Evolutionary conservation across 2,329 filamentous ascomycete genomes (phyloP).

Genomic region (Penicillium sp.): DNA sequence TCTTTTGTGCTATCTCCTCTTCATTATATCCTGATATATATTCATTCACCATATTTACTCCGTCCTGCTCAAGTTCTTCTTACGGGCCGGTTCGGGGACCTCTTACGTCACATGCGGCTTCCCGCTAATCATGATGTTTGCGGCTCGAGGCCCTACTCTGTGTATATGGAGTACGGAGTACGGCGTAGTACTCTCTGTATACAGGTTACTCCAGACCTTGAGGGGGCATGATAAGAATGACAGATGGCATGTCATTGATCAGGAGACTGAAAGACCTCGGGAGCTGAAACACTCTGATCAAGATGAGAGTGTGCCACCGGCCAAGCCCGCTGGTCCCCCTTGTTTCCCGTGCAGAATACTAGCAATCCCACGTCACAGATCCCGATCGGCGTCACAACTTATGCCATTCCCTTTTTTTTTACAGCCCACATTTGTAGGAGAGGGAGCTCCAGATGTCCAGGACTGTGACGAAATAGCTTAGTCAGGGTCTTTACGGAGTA

Average conservation of each 20-base stretch:
- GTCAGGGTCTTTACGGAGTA: background rate
- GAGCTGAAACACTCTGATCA: background rate
- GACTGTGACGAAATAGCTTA: constrained; percentile 8
- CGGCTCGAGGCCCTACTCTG: background rate
- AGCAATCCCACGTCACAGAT: constrained; percentile 5
- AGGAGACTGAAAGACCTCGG: background rate
- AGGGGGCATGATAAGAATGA: too few species aligned
- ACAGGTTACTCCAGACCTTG: too few species aligned
- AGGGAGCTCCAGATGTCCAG: background rate
- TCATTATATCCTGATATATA: too few species aligned
- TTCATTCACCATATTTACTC: too few species aligned
- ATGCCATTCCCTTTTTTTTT: too few species aligned
- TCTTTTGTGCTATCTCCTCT: too few species aligned
- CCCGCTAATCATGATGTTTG: too few species aligned
- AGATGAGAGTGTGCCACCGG: background rate
- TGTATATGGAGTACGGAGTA: too few species aligned
- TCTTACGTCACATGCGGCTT: too few species aligned
- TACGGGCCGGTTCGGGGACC: too few species aligned
- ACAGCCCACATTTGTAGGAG: background rate
- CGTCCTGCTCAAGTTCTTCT: too few species aligned
- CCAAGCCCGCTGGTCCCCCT: background rate
- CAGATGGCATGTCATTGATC: background rate
- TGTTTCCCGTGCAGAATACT: constrained; percentile 6
- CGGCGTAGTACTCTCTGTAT: too few species aligned
- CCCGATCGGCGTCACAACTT: constrained; percentile 4